Evolutionary conservation across 371 early-diverging fungal genomes (phyloP).

Genomic region (Nematocida sp.): DNA sequence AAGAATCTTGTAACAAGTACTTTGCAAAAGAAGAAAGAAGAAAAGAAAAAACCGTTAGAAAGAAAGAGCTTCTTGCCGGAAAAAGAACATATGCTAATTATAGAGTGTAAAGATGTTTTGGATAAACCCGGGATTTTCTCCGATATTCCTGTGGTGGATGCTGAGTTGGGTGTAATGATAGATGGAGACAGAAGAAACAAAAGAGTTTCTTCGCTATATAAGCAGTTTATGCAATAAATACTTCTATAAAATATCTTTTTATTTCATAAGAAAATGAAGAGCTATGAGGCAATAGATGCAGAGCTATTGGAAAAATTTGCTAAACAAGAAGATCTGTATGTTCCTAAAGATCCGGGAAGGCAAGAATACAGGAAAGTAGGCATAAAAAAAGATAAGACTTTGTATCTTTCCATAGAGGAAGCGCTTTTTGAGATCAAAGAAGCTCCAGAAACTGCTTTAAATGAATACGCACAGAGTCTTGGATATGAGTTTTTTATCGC

Average conservation of each 20-base stretch:
- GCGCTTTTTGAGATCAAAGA: constrained; percentile 24
- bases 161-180: constrained; percentile 18
- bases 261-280: neutral
- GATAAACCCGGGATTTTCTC: constrained; percentile 5
- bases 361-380: constrained; percentile 34
- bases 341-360: constrained; percentile 34
- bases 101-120: neutral
- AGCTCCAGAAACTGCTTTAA: neutral
- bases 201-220: constrained; percentile 16
- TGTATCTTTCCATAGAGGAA: constrained; percentile 25
- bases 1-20: constrained; percentile 17
- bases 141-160: constrained; percentile 25
- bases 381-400: neutral
- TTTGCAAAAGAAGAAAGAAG: neutral
- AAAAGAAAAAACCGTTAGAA: neutral
- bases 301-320: constrained; percentile 6
- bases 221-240: constrained; percentile 4
- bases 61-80: neutral
- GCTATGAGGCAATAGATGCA: neutral
- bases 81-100: constrained; percentile 10
- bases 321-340: neutral
- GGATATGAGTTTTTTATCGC: constrained; percentile 10
- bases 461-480: neutral
- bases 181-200: neutral
- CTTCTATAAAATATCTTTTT: neutral